phyloP scores from a whole-genome alignment of 2,329 filamentous ascomycete species.

The Aspergillus flavus region DNA sequence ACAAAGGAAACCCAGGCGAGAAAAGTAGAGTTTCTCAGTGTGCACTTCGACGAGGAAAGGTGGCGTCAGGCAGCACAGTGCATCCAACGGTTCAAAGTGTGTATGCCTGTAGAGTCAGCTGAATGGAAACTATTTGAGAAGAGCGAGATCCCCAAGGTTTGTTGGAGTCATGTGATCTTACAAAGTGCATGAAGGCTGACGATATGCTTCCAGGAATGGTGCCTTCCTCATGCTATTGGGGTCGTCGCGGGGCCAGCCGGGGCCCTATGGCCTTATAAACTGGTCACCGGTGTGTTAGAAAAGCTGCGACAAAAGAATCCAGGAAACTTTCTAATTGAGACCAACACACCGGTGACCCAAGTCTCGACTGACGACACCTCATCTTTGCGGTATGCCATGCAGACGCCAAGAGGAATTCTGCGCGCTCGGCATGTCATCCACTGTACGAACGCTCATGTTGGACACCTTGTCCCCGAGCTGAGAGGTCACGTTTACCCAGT shows the following conservation, averaged over 20 bases:
- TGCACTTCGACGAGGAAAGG: conserved; percentile 28
- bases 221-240: conserved; percentile 26
- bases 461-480: conserved; percentile 54
- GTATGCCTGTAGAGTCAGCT: conserved; percentile 28
- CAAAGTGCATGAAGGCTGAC: background rate
- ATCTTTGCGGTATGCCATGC: conserved; percentile 40
- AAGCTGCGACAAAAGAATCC: conserved; percentile 30
- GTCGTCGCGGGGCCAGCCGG: conserved; percentile 31
- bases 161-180: background rate
- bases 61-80: conserved; percentile 25
- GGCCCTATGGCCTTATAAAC: conserved; percentile 37
- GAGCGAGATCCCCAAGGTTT: conserved; percentile 25
- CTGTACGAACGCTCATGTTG: conserved; percentile 59
- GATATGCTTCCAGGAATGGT: conserved; percentile 22
- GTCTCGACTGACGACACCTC: background rate
- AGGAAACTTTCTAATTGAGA: conserved; percentile 34
- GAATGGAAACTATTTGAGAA: conserved; percentile 30
- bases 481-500: conserved; percentile 42
- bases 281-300: conserved; percentile 30
- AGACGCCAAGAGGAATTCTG: conserved; percentile 51
- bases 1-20: conserved; percentile 26
- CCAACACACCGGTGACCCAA: conserved; percentile 23
- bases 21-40: conserved; percentile 31
- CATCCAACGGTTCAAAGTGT: conserved; percentile 27
- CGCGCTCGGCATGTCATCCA: conserved; percentile 57